Conservation (phyloP, 139 green algal species). For the Choricystis sp. region DNA sequence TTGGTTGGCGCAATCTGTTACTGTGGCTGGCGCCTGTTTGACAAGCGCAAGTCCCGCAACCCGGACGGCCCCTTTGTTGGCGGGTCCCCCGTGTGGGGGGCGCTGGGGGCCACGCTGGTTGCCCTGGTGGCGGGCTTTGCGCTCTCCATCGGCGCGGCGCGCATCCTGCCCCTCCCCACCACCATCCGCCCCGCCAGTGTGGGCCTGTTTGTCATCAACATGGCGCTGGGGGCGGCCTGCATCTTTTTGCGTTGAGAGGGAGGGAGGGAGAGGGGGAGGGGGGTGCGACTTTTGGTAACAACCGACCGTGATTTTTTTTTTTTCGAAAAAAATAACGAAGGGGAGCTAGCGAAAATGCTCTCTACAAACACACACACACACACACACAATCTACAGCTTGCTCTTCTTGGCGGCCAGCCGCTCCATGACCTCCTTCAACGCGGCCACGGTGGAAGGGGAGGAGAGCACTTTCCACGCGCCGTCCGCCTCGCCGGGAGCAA, state of each 20-base stretch:
- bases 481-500: constrained; percentile 32
- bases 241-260: not conserved
- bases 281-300: not conserved
- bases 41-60: constrained; percentile 35
- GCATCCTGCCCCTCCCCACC: not conserved
- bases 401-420: constrained; percentile 26
- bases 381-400: constrained; percentile 3
- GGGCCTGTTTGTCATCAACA: not conserved
- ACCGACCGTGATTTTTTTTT: not conserved
- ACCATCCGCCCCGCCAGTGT: not conserved
- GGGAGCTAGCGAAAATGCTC: no score
- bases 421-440: constrained; percentile 40
- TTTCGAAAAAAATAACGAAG: no score
- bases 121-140: constrained; percentile 21
- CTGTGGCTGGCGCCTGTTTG: constrained; percentile 30
- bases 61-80: constrained; percentile 50
- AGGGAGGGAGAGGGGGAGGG: not conserved
- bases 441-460: constrained; percentile 22
- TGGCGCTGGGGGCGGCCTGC: not conserved
- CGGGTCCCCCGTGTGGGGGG: constrained; percentile 51
- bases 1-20: constrained; percentile 28
- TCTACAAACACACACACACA: no score
- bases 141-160: not conserved
- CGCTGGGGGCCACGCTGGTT: constrained; percentile 33
- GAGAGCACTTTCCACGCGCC: constrained; percentile 43